Evolutionary conservation across 768 basidiomycete genomes (phyloP).

Genomic region (Suillus placidus): DNA sequence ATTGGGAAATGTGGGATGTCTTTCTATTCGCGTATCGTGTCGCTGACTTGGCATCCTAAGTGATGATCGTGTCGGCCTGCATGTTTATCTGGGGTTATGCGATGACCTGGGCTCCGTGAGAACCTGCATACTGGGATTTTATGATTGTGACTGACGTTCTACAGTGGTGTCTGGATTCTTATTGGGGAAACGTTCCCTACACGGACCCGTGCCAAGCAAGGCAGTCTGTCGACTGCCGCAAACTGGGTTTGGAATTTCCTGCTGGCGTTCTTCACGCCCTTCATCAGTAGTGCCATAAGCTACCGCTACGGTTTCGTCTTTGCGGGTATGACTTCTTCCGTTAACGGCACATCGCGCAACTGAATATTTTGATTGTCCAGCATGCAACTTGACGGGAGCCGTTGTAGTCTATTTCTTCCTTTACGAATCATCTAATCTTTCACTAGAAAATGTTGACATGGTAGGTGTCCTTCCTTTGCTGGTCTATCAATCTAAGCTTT

Average conservation of each 20-base stretch:
- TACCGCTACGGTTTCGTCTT: slow-evolving; percentile 75
- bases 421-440: slow-evolving; percentile 70
- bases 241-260: slow-evolving; percentile 78
- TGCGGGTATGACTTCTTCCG: slow-evolving; percentile 44
- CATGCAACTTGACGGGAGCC: slow-evolving; percentile 62
- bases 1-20: slow-evolving; percentile 53
- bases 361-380: slow-evolving; percentile 22
- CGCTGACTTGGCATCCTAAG: slow-evolving; percentile 26
- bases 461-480: slow-evolving; percentile 34
- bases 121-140: background rate
- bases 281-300: slow-evolving; percentile 57
- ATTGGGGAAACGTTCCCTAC: slow-evolving; percentile 80
- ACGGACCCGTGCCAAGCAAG: slow-evolving; percentile 71
- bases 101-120: slow-evolving; percentile 67
- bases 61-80: slow-evolving; percentile 70
- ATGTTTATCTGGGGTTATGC: slow-evolving; percentile 75
- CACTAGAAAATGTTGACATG: slow-evolving; percentile 65
- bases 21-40: background rate
- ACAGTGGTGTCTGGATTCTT: slow-evolving; percentile 71
- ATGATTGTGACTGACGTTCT: background rate
- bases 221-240: slow-evolving; percentile 60
- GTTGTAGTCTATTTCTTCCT: slow-evolving; percentile 72
- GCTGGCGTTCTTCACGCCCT: slow-evolving; percentile 79
- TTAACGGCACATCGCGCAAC: background rate
- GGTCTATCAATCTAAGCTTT: slow-evolving; percentile 2